Evolutionary conservation across 305 asterid species (phyloP).

Genomic region (Fraxinus baroniana): DNA sequence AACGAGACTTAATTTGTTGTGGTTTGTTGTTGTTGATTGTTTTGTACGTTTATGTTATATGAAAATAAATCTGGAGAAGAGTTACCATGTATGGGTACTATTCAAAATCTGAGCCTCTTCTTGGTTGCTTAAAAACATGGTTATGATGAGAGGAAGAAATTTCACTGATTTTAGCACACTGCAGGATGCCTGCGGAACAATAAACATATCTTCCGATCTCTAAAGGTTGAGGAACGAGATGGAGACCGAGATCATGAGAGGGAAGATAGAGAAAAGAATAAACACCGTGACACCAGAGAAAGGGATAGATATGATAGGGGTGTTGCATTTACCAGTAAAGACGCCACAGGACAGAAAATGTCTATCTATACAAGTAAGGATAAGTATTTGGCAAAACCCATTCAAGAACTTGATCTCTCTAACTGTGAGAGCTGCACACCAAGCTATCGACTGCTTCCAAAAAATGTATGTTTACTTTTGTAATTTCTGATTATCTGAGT

Average conservation of each 20-base stretch:
- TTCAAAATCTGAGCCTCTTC: slow-evolving; percentile 8
- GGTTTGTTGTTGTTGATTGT: slow-evolving; percentile 21
- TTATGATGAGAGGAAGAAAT: slow-evolving; percentile 13
- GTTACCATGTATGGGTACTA: not conserved
- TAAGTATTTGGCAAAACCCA: slow-evolving; percentile 71
- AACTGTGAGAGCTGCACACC: slow-evolving; percentile 91
- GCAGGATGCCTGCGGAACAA: slow-evolving; percentile 70
- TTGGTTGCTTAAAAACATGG: slow-evolving; percentile 14
- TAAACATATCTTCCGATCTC: slow-evolving; percentile 45
- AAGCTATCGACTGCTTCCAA: slow-evolving; percentile 95
- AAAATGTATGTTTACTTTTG: slow-evolving; percentile 58
- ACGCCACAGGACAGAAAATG: slow-evolving; percentile 59
- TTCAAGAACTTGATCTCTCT: slow-evolving; percentile 97
- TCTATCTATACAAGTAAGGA: slow-evolving; percentile 65
- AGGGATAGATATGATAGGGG: slow-evolving; percentile 65
- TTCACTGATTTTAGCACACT: slow-evolving; percentile 27
- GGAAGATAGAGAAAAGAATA: slow-evolving; percentile 61
- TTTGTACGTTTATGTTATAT: slow-evolving; percentile 1
- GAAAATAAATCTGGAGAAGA: not conserved
- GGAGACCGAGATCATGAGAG: slow-evolving; percentile 56
- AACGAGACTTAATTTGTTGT: slow-evolving; percentile 23
- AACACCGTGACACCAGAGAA: slow-evolving; percentile 58
- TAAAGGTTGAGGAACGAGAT: slow-evolving; percentile 57
- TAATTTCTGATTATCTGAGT: slow-evolving; percentile 20
- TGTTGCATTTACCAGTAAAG: slow-evolving; percentile 51